These are phyloP conservation scores for Meyerozyma sp. DNA, from an alignment of 1,139 yeast species.

Conservation along the genomic window DNA sequence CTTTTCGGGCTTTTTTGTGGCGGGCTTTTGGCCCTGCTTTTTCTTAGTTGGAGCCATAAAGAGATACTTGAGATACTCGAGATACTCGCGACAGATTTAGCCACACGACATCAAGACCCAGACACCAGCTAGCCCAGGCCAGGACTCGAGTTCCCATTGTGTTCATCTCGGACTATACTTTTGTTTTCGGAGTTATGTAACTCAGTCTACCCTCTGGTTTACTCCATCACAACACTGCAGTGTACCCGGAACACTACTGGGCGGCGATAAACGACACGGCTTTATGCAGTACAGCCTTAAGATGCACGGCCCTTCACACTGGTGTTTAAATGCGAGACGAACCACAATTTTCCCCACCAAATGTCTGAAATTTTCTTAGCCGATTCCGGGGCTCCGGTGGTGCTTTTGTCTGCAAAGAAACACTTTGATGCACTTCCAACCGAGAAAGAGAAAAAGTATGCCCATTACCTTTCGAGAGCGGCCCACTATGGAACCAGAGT, in stretches of 20 bases:
- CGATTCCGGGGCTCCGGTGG: constrained; percentile 42
- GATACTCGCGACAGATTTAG: no score
- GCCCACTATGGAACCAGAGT: constrained; percentile 79
- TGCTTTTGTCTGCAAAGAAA: constrained; percentile 36
- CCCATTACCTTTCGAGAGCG: constrained; percentile 79
- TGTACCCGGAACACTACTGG: no score
- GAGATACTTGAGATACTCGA: no score
- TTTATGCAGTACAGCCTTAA: neutral
- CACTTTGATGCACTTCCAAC: constrained; percentile 38
- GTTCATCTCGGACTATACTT: no score
- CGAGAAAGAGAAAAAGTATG: constrained; percentile 48
- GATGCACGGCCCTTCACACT: neutral
- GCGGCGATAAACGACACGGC: no score
- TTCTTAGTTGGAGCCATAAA: neutral
- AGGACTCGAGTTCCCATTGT: no score
- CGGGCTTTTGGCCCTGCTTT: neutral
- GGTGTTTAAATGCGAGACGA: neutral
- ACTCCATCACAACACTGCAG: no score
- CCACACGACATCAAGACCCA: no score
- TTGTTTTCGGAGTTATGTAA: no score
- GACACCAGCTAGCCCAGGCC: no score
- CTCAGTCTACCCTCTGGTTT: no score
- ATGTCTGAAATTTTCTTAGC: constrained; percentile 24
- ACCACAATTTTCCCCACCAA: neutral
- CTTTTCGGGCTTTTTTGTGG: neutral